phyloP scores from a whole-genome alignment of 768 basidiomycete species.

The Termitomyces titanicus region DNA sequence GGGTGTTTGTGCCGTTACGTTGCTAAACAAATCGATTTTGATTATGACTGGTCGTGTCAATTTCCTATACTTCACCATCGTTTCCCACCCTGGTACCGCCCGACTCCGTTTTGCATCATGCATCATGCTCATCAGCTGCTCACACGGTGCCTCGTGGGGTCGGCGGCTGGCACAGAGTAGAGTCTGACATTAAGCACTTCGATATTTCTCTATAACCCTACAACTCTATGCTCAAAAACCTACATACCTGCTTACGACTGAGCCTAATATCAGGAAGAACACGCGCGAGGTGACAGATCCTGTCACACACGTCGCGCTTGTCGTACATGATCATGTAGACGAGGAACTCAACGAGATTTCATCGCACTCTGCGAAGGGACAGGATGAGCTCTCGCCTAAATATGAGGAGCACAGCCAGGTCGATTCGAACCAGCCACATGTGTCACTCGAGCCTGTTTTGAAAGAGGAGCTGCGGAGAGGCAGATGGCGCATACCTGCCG shows the following conservation, averaged over 20 bases:
- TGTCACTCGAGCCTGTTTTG: slow-evolving; percentile 25
- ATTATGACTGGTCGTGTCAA: too few relatives aligned
- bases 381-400: slow-evolving; percentile 15
- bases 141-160: too few relatives aligned
- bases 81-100: too few relatives aligned
- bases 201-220: neutral
- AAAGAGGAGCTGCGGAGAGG: slow-evolving; percentile 24
- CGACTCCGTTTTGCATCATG: too few relatives aligned
- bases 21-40: too few relatives aligned
- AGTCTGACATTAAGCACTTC: neutral
- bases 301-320: slow-evolving; percentile 33
- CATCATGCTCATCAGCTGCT: neutral
- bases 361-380: slow-evolving; percentile 17
- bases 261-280: slow-evolving; percentile 15
- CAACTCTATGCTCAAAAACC: neutral
- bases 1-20: too few relatives aligned
- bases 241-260: neutral
- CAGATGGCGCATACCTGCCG: slow-evolving; percentile 33
- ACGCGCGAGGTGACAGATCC: slow-evolving; percentile 35
- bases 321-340: slow-evolving; percentile 31
- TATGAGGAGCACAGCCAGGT: slow-evolving; percentile 14
- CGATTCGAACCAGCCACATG: slow-evolving; percentile 20
- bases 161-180: neutral
- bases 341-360: slow-evolving; percentile 34
- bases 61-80: too few relatives aligned